phyloP scores from a whole-genome alignment of 345 rosid species.

The Camelina hispida region DNA sequence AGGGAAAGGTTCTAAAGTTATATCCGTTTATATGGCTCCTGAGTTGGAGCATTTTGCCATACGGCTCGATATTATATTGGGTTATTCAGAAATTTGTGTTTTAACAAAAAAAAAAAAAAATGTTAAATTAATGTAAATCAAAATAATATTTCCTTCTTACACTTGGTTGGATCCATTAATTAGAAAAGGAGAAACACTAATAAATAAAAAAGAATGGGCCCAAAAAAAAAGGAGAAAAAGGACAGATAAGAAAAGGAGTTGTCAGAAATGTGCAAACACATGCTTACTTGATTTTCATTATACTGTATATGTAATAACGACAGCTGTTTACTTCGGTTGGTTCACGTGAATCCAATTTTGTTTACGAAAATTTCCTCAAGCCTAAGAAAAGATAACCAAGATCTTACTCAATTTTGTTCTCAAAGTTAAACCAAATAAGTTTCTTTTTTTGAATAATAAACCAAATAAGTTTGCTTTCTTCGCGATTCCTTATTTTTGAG shows the following conservation, averaged over 20 bases:
- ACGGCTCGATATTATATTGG: background rate
- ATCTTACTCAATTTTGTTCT: background rate
- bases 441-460: too few relatives aligned
- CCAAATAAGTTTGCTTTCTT: background rate
- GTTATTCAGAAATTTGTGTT: background rate
- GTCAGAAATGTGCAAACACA: conserved; percentile 47
- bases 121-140: background rate
- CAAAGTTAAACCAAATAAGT: background rate
- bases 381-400: background rate
- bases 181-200: background rate
- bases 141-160: background rate
- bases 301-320: conserved; percentile 18
- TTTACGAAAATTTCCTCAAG: background rate
- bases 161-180: conserved; percentile 13
- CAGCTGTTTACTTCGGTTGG: conserved; percentile 40
- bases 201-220: conserved; percentile 1
- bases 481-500: too few relatives aligned
- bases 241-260: conserved; percentile 44
- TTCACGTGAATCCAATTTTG: conserved; percentile 39
- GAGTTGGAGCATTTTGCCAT: background rate
- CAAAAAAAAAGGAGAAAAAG: background rate
- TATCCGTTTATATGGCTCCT: background rate
- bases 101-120: background rate
- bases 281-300: conserved; percentile 29
- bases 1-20: background rate